A percentile compares a stretch with the other conserved stretches of the same genome.
Evolutionary conservation across 345 rosid genomes (phyloP).

Genomic region (Capsella bursapastoris): DNA sequence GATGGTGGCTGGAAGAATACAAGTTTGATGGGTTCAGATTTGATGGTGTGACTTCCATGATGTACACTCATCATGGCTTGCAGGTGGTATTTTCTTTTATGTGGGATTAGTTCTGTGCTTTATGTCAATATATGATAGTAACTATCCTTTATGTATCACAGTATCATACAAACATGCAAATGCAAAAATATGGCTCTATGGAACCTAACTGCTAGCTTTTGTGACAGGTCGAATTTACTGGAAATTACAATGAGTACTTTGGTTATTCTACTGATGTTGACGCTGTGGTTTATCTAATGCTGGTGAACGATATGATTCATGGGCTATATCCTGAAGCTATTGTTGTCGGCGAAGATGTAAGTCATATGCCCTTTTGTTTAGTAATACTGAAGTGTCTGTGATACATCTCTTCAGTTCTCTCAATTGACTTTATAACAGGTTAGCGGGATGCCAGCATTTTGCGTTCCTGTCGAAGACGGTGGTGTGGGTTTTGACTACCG

Average conservation of each 20-base stretch:
- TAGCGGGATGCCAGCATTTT: conserved; percentile 98
- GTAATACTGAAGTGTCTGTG: conserved; percentile 5
- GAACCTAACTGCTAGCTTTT: conserved; percentile 30
- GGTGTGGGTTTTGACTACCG: conserved; percentile 99
- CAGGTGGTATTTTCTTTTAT: conserved; percentile 49
- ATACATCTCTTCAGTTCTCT: conserved; percentile 4
- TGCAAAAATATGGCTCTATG: conserved; percentile 11
- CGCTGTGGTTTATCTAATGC: conserved; percentile 90
- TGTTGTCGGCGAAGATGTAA: conserved; percentile 92
- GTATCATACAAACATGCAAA: neutral
- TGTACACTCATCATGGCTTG: conserved; percentile 97
- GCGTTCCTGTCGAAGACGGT: conserved; percentile 86
- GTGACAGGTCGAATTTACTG: conserved; percentile 79
- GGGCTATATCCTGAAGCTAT: conserved; percentile 93
- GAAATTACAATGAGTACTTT: conserved; percentile 88
- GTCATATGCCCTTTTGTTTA: conserved; percentile 39
- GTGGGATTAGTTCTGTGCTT: conserved; percentile 13
- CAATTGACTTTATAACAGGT: conserved; percentile 58
- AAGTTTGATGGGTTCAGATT: conserved; percentile 96
- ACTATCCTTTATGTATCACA: neutral
- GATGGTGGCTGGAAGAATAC: conserved; percentile 99
- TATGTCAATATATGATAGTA: neutral
- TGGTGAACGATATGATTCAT: conserved; percentile 92
- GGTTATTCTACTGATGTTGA: conserved; percentile 92
- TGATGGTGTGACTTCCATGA: conserved; percentile 99